Percentiles rank a stretch among this genome's conserved stretches.
phyloP scores from a whole-genome alignment of 768 basidiomycete species.

The Lactarius hatsudake region DNA sequence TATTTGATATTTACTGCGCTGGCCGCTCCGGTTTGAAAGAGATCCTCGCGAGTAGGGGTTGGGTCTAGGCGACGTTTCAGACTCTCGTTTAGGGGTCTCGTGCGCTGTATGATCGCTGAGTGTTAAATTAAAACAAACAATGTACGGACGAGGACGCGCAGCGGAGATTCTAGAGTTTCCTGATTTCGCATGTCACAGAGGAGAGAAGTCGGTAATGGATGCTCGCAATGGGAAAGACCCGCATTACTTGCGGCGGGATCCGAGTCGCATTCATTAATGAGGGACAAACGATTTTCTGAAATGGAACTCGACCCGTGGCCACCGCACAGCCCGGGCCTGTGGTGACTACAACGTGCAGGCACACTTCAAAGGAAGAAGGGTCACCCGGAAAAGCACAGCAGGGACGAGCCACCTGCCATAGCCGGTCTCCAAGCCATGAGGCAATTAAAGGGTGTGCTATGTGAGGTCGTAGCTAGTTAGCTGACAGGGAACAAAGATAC shows the following conservation, averaged over 20 bases:
- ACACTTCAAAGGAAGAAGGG: not conserved
- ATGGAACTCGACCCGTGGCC: constrained; percentile 3
- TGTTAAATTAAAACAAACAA: not conserved
- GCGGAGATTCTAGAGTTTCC: not conserved
- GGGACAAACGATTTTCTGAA: not conserved
- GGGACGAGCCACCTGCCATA: not conserved
- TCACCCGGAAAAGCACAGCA: not conserved
- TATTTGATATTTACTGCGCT: constrained; percentile 2
- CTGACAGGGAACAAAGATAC: not conserved
- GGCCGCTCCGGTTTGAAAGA: not conserved
- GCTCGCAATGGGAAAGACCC: constrained; percentile 2
- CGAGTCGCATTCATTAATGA: constrained; percentile 8
- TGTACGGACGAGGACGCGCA: not conserved
- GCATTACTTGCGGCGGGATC: not conserved
- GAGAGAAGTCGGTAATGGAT: not conserved
- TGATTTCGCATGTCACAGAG: constrained; percentile 5
- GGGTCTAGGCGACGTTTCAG: not conserved
- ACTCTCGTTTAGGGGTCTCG: not conserved
- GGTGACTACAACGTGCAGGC: not conserved
- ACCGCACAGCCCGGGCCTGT: not conserved
- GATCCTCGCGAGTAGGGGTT: not conserved
- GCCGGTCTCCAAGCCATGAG: constrained; percentile 1
- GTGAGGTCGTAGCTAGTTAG: not conserved
- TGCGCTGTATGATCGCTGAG: constrained; percentile 10
- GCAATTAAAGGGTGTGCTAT: not conserved